These are phyloP conservation scores for Pulicaria dysenterica DNA, from an alignment of 129 eudicot genomes.

Conservation along the genomic window DNA sequence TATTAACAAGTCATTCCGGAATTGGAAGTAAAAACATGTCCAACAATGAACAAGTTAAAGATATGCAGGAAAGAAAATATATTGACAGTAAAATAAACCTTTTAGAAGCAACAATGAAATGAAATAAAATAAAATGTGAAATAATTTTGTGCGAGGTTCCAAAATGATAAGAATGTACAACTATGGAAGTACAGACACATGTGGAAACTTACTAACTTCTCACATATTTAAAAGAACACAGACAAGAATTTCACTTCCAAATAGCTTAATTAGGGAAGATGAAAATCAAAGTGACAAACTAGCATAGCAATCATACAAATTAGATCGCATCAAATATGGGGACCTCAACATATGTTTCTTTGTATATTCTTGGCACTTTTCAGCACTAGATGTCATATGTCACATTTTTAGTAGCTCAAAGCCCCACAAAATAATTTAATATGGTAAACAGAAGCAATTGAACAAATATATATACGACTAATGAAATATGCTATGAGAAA, in stretches of 20 bases:
- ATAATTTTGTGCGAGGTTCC: not conserved
- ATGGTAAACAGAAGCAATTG: not conserved
- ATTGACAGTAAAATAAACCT: not conserved
- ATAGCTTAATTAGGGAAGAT: not conserved
- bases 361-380: not conserved
- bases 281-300: not conserved
- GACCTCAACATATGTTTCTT: not conserved
- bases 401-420: not conserved
- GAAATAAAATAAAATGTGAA: not conserved
- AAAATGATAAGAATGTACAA: not conserved
- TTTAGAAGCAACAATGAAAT: not conserved
- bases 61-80: slow-evolving; percentile 9
- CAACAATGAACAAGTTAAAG: not conserved
- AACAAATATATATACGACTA: not conserved
- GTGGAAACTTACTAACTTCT: not conserved
- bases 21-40: too few relatives aligned
- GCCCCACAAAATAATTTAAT: not conserved
- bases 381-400: not conserved
- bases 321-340: not conserved
- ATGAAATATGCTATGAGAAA: not conserved
- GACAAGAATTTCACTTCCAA: slow-evolving; percentile 2
- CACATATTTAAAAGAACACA: not conserved
- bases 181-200: not conserved
- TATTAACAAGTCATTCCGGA: too few relatives aligned
- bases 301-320: not conserved